Conservation (phyloP, 73 alveolate species). For the Breviolum minutum region DNA sequence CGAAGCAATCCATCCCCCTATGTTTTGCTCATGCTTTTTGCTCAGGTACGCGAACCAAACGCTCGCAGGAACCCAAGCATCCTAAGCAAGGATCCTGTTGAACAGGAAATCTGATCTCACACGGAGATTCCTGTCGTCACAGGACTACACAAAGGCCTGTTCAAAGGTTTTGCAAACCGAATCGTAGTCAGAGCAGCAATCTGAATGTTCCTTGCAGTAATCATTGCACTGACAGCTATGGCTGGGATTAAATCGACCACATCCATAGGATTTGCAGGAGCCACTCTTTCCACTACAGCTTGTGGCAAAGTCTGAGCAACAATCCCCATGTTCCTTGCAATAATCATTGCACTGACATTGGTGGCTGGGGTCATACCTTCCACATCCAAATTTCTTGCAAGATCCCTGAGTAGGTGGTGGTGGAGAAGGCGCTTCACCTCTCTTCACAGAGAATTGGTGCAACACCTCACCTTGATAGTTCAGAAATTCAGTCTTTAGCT, state of each 20-base stretch:
- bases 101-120: no score
- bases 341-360: conserved; percentile 73
- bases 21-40: not conserved
- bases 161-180: not conserved
- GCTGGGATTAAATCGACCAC: conserved; percentile 54
- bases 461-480: conserved; percentile 42
- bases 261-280: conserved; percentile 58
- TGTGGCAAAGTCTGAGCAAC: conserved; percentile 60
- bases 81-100: not conserved
- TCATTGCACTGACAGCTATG: conserved; percentile 86
- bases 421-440: conserved; percentile 63
- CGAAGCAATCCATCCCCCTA: not conserved
- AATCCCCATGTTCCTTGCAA: conserved; percentile 66
- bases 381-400: conserved; percentile 82
- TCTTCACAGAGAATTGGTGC: conserved; percentile 46
- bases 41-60: conserved; percentile 22
- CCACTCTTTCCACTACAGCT: conserved; percentile 39
- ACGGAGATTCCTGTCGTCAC: not conserved
- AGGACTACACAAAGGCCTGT: conserved; percentile 27
- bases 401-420: conserved; percentile 71
- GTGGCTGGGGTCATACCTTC: conserved; percentile 59
- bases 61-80: not conserved
- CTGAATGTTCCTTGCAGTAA: conserved; percentile 74
- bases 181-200: conserved; percentile 81
- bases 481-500: conserved; percentile 45